Base-by-base conservation (phyloP, 441 rosid genomes). In the Adansonia madagascariensis region DNA sequence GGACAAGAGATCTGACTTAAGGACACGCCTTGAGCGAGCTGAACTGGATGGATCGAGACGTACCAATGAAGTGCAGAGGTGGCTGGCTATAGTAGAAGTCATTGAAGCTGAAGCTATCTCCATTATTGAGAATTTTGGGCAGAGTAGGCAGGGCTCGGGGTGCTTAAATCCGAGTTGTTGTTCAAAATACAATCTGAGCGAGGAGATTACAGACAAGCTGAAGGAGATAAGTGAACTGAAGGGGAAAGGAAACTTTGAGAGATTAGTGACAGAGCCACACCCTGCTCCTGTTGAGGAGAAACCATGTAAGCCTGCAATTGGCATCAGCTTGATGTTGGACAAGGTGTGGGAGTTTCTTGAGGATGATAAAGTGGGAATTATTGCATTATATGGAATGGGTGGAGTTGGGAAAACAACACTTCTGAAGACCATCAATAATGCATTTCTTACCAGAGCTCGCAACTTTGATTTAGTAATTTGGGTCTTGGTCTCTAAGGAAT, bases 401-500 rank as follows among this genome's bases (percentile, higher is more conserved):
- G 85, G 81, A 2, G 64, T 63, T 0, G 80, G 85, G 60, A 78
- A 80, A 53, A 80, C 83, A 27, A 81, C 84, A 20, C 18, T 81
- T 60, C 71, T 76, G 50, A 75, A 60, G 69, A 14, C 67, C 59
- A 35, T 53, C 14, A 80, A 59, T 60, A 73, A 73, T 73, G 66
- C 67, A 57, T 59, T 59, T 59, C 59, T 52, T 43, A 41, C 27
- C 66, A 41, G 18, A 27, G 66, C 64, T 10, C 71, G 62, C 57
- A 62, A 18, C 31, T 85, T 61, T 75, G 85, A 86, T 52, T 55
- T 62, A 12, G 83, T 88, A 18, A 82, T 85, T 35, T 88, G 90
- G 91, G 89, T 79, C 75, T 80, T 77, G 62, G 81, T 86, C 72
- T 76, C 90, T 6, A 83, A 81, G 76, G 90, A 88, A 46, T 84